phyloP scores from a whole-genome alignment of 257 asterid genomes.

The Fraxinus anomala region DNA sequence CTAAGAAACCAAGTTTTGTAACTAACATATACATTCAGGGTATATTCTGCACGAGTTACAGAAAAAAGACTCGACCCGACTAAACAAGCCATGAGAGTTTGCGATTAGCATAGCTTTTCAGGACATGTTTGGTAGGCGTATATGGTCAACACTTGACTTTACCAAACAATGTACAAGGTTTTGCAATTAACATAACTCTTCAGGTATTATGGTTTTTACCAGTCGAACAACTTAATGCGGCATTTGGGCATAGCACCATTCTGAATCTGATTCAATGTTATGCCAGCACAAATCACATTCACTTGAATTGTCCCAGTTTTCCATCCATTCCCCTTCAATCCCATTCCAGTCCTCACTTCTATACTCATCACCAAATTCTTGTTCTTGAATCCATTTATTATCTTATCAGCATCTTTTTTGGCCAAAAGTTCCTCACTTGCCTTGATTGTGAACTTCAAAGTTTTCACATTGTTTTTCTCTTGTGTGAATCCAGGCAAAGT shows the following conservation, averaged over 20 bases:
- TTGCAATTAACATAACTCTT: neutral
- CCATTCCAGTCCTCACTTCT: constrained; percentile 32
- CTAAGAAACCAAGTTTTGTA: too few species aligned
- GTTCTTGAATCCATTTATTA: constrained; percentile 33
- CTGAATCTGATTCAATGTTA: constrained; percentile 29
- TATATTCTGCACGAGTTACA: too few species aligned
- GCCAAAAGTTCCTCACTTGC: constrained; percentile 19
- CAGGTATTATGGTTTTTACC: constrained; percentile 24
- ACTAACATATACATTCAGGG: neutral
- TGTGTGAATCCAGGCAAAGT: constrained; percentile 34
- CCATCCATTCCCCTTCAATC: constrained; percentile 35
- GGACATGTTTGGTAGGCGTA: too few species aligned
- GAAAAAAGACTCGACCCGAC: neutral
- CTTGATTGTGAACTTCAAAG: constrained; percentile 22
- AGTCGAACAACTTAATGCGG: constrained; percentile 31
- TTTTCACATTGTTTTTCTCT: constrained; percentile 29
- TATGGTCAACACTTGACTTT: too few species aligned
- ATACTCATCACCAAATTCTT: constrained; percentile 33
- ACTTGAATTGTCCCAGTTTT: constrained; percentile 22
- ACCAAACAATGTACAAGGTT: too few species aligned
- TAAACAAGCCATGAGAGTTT: neutral
- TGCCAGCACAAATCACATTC: constrained; percentile 30
- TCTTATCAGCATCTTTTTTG: constrained; percentile 20
- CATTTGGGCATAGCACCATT: constrained; percentile 33
- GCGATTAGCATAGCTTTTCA: neutral